These are phyloP conservation scores for Dendrobium catenatum DNA, from an alignment of 106 monocot genomes.

Conservation along the genomic window DNA sequence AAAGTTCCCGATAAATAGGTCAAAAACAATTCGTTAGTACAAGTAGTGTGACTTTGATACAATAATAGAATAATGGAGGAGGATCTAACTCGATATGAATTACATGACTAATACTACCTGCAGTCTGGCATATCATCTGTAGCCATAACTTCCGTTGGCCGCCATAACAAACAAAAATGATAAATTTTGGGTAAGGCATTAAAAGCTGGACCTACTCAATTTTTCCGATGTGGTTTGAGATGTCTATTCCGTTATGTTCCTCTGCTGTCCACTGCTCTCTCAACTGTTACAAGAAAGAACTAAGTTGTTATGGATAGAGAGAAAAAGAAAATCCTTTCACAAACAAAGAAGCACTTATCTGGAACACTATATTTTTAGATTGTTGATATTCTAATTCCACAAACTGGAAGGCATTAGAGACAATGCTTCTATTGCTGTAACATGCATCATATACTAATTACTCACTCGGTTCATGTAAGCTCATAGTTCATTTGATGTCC, in stretches of 20 bases:
- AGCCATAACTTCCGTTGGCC: neutral
- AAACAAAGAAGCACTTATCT: neutral
- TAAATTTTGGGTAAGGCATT: neutral
- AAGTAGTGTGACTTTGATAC: neutral
- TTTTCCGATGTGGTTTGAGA: neutral
- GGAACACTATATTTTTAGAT: no score
- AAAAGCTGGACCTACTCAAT: neutral
- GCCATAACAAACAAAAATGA: neutral
- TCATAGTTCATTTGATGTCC: neutral
- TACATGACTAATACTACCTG: no score
- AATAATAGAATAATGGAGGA: neutral
- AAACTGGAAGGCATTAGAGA: neutral
- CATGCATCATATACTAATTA: neutral
- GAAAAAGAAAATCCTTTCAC: no score
- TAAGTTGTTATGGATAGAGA: neutral
- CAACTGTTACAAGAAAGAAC: neutral
- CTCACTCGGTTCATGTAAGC: no score
- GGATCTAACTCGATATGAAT: neutral
- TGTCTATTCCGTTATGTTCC: neutral
- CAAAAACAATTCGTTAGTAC: neutral
- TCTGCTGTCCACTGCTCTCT: constrained; percentile 5
- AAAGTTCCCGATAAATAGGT: neutral
- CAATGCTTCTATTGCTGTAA: neutral
- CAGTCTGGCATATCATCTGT: neutral
- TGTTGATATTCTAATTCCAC: no score